Evolutionary conservation across 2,329 filamentous ascomycete species (phyloP).

Genomic region (Botryotinia convoluta): DNA sequence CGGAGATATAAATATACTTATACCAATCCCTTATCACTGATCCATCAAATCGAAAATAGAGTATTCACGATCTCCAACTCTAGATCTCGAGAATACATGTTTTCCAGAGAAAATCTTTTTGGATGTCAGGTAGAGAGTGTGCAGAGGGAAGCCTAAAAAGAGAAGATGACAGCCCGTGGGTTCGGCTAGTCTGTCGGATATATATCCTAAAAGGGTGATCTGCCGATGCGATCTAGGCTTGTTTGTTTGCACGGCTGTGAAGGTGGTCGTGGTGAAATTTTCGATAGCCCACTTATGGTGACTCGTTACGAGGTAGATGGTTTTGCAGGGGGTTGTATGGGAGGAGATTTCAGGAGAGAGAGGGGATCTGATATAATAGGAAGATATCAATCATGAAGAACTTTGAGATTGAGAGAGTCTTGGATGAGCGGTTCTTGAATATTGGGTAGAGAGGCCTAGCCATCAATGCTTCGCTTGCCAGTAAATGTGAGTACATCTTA

Average conservation of each 20-base stretch:
- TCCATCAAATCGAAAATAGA: not conserved
- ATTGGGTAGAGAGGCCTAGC: not conserved
- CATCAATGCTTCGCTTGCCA: not conserved
- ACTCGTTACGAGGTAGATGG: not conserved
- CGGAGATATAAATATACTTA: not conserved
- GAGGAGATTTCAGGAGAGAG: not conserved
- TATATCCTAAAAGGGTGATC: not conserved
- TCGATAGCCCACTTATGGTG: not conserved
- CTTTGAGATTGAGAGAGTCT: no score
- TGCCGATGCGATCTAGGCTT: not conserved
- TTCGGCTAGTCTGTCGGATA: not conserved
- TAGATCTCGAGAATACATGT: not conserved
- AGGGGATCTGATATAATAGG: not conserved
- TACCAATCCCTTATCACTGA: not conserved
- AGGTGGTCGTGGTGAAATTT: not conserved
- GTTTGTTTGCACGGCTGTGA: not conserved
- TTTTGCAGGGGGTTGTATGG: not conserved
- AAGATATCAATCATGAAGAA: no score
- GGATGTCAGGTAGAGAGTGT: not conserved
- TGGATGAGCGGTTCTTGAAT: not conserved
- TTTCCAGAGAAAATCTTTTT: not conserved
- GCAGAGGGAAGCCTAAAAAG: not conserved
- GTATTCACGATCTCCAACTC: not conserved
- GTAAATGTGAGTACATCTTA: not conserved
- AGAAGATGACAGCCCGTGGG: not conserved